Base-by-base conservation (phyloP, 306 rosid genomes). In the Fragaria ananassa region DNA sequence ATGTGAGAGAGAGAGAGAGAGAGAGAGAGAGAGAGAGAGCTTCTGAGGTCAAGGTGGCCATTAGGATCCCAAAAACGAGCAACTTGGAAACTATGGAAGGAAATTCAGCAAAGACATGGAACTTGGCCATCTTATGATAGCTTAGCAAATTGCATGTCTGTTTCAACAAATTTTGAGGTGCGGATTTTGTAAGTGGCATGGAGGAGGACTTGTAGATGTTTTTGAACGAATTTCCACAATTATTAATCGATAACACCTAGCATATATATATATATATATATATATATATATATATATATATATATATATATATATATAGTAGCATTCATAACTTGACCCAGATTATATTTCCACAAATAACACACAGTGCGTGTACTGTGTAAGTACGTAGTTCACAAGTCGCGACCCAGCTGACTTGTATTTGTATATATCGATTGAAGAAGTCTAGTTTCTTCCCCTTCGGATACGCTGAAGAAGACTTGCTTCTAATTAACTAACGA, bases 11-110 rank as follows among this genome's bases (percentile, higher is more conserved):
- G 23, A 23, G 23, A 23, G 23, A 23, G 23, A 23, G 23, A 23
- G 23, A 23, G 23, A 23, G 47, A 49, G 53, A 49, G 53, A 49
- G 53, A 49, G 19, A 14, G 19, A 49, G 51, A 37, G 1, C 41
- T 37, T 63, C 29, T 70, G 54, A 44, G 35, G 37, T 39, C 10
- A 56, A 6, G 53, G 45, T 70, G 18, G 63, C 76, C 35, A 70
- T 23, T 17, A 78, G 50, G 8, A 29, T n/a, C 7, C 81, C 81
- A 35, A 57, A 10, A 3, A 69, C 12, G 17, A 78, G 61, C 10
- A 70, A 23, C 4, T 61, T 29, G 49, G 75, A 58, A 47, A 78
- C 25, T 29, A 70, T 58, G 49, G 49, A 70, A 68, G 19, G 80
- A 51, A 5, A 15, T 57, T 70, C 58, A 46, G 57, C 58, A 53